Conservation (phyloP, 2,329 filamentous ascomycete genomes). For the Verticillium zaregamsianum region DNA sequence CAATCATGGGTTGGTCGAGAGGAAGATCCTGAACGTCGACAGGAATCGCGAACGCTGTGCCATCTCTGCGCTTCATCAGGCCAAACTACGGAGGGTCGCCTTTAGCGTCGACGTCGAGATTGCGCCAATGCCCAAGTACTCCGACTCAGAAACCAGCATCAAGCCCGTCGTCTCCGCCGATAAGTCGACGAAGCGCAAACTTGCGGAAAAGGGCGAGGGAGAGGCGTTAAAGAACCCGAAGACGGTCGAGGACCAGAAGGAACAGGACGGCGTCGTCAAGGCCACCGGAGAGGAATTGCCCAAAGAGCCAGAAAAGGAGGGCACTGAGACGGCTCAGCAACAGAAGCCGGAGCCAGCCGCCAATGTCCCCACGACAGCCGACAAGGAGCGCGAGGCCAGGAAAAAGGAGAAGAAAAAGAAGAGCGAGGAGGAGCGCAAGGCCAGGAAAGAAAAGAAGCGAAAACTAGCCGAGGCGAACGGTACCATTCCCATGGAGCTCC, state of each 20-base stretch:
- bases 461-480: slow-evolving; percentile 85
- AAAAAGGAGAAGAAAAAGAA: slow-evolving; percentile 97
- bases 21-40: slow-evolving; percentile 82
- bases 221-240: slow-evolving; percentile 67
- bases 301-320: slow-evolving; percentile 35
- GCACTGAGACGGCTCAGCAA: slow-evolving; percentile 12
- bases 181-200: slow-evolving; percentile 54
- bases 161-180: slow-evolving; percentile 34
- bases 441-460: slow-evolving; percentile 84
- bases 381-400: slow-evolving; percentile 47
- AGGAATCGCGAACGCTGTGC: slow-evolving; percentile 72
- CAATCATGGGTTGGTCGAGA: slow-evolving; percentile 70
- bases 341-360: slow-evolving; percentile 13
- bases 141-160: slow-evolving; percentile 47
- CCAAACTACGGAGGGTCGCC: slow-evolving; percentile 80
- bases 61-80: slow-evolving; percentile 72
- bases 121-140: slow-evolving; percentile 77
- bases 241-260: slow-evolving; percentile 54
- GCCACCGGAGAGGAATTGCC: slow-evolving; percentile 33
- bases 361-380: slow-evolving; percentile 8
- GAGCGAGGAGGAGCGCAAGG: slow-evolving; percentile 88
- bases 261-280: slow-evolving; percentile 33
- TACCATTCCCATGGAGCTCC: slow-evolving; percentile 77
- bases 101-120: slow-evolving; percentile 99
- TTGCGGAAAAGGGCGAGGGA: slow-evolving; percentile 68